phyloP scores from a whole-genome alignment of 2,329 filamentous ascomycete species.

The Triangularia verruculosa region DNA sequence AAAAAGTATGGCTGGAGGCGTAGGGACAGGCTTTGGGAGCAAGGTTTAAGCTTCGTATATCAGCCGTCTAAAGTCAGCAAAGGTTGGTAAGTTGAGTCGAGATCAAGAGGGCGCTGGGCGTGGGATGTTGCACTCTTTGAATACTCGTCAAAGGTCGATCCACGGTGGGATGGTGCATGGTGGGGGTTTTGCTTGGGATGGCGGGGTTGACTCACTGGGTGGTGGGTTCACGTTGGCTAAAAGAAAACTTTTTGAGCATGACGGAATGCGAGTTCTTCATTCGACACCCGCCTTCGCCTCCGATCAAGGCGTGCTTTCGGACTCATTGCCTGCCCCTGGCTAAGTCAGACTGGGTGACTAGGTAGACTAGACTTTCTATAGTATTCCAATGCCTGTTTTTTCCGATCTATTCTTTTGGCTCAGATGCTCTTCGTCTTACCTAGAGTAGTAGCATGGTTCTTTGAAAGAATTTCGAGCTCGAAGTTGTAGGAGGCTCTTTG shows the following conservation, averaged over 20 bases:
- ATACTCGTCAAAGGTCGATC: slow-evolving; percentile 14
- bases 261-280: slow-evolving; percentile 20
- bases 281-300: not conserved
- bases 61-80: not conserved
- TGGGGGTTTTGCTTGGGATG: slow-evolving; percentile 23
- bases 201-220: slow-evolving; percentile 28
- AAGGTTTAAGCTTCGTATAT: slow-evolving; percentile 3
- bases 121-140: slow-evolving; percentile 11
- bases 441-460: not conserved
- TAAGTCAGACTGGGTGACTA: too few relatives aligned
- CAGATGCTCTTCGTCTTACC: not conserved
- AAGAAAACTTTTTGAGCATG: slow-evolving; percentile 25
- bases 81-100: slow-evolving; percentile 6
- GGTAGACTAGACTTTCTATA: not conserved
- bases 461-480: not conserved
- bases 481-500: not conserved
- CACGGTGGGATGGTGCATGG: slow-evolving; percentile 18
- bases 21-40: not conserved
- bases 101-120: not conserved
- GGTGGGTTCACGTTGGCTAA: slow-evolving; percentile 4
- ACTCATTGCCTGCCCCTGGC: not conserved
- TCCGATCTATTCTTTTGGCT: not conserved
- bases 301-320: slow-evolving; percentile 1
- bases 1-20: slow-evolving; percentile 6
- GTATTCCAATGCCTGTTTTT: not conserved